These are phyloP conservation scores for Globisporangium megalacanthum DNA, from an alignment of 352 stramenopile genomes.

Conservation along the genomic window DNA sequence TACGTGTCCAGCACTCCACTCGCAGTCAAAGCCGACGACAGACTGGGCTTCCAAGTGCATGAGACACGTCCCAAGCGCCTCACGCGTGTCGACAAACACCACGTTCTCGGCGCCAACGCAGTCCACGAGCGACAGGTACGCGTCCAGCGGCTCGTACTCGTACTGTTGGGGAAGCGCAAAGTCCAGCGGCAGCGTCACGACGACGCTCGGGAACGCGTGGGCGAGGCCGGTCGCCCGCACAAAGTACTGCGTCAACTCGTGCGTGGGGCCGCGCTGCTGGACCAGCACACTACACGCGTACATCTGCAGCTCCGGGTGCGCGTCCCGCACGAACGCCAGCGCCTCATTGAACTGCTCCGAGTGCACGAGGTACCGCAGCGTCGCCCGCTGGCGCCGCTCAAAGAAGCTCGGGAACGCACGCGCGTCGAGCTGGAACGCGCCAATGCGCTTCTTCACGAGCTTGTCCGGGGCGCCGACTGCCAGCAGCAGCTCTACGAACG, in stretches of 20 bases:
- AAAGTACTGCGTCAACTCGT: constrained; percentile 50
- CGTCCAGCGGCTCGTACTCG: constrained; percentile 33
- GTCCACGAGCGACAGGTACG: constrained; percentile 43
- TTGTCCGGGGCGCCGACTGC: constrained; percentile 43
- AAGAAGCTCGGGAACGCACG: constrained; percentile 54
- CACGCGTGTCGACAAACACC: constrained; percentile 52
- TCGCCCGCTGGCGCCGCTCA: constrained; percentile 37
- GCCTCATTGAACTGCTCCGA: constrained; percentile 57
- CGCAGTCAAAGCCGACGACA: constrained; percentile 69
- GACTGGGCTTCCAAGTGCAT: constrained; percentile 33
- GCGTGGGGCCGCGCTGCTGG: constrained; percentile 26
- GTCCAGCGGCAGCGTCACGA: constrained; percentile 20
- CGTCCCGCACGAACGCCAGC: constrained; percentile 28
- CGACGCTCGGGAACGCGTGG: constrained; percentile 39
- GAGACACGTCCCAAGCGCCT: constrained; percentile 26
- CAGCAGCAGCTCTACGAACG: constrained; percentile 53
- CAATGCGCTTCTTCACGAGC: constrained; percentile 65
- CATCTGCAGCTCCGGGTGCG: constrained; percentile 17
- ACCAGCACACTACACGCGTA: constrained; percentile 61
- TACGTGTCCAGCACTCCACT: constrained; percentile 58
- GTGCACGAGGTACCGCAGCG: constrained; percentile 57
- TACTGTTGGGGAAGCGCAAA: constrained; percentile 25
- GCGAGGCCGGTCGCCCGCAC: constrained; percentile 35
- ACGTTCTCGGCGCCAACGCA: constrained; percentile 37
- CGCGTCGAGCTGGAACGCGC: constrained; percentile 45